Evolutionary conservation across 2,329 filamentous ascomycete species (phyloP), one percentile per base, ranked within the genome.

Genomic region (Phaeosphaeriaceae sp.): DNA sequence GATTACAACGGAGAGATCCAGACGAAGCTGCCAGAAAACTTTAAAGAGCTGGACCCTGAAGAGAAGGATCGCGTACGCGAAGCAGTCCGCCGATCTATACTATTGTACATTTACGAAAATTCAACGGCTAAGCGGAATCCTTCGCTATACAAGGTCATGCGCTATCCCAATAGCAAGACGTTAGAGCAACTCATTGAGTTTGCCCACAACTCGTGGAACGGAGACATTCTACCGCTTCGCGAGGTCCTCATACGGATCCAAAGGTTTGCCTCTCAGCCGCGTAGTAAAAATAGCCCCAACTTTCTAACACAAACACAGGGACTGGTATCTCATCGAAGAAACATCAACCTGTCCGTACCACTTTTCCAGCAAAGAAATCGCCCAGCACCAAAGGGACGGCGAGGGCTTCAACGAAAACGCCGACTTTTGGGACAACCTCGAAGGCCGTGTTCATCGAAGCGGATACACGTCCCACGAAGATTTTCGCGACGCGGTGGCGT

Each of bases 401-500:
- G 62, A 62, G 40, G 56, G 61, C 29, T 73, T 61, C 60, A 71
- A 71, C 43, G 63, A 66, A 33, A 56, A 42, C 32, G 60, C 55
- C 7, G 67, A 76, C 42, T 74, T 76, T 41, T 76, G 70, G 66
- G 63, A 71, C 37, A 58, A 52, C 37, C 49, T 76, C 47, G 55
- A 68, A 28, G 58, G 60, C 8, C 58, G 74, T 54, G 66, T 76
- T 23, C 46, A 61, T 42, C 61, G 72, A 26, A 72, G 75, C 63
- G 71, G 74, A 29, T 76, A 70, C 66, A 73, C 71, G 12, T 51
- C 64, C n/a, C 61, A 66, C 46, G 64, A 74, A 39, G 65, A 63
- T 26, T 76, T 73, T 41, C 59, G 71, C 11, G 56, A 70, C 53
- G 70, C 71, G 32, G 54, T 71, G 20, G 53, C 66, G n/a, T 60